A percentile compares a stretch with the other conserved stretches of the same genome.
phyloP scores from a whole-genome alignment of 1,139 yeast species.

The Yamadazyma mexicana region DNA sequence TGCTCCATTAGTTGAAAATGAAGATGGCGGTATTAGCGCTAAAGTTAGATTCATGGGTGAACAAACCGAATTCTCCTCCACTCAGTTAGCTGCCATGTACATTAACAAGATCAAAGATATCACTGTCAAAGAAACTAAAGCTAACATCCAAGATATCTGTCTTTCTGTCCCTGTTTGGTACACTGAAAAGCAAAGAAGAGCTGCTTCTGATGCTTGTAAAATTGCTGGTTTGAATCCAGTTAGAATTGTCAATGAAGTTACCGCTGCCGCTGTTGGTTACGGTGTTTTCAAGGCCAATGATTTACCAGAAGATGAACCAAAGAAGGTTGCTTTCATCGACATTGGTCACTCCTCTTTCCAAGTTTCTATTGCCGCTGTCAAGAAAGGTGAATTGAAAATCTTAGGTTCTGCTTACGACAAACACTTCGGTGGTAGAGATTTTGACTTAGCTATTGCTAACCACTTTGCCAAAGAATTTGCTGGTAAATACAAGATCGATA shows the following conservation, averaged over 20 bases:
- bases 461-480: conserved; percentile 93
- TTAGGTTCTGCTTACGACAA: conserved; percentile 91
- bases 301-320: conserved; percentile 88
- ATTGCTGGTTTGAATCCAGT: conserved; percentile 98
- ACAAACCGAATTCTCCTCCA: conserved; percentile 75
- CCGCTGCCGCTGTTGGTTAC: conserved; percentile 99
- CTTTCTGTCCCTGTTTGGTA: conserved; percentile 97
- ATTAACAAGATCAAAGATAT: conserved; percentile 85
- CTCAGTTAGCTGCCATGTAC: conserved; percentile 94
- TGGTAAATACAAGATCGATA: conserved; percentile 89
- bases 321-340: conserved; percentile 89
- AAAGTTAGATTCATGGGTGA: conserved; percentile 85
- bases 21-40: conserved; percentile 76
- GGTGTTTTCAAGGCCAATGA: conserved; percentile 97
- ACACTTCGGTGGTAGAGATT: conserved; percentile 98
- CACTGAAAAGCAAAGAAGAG: conserved; percentile 95
- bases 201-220: conserved; percentile 91
- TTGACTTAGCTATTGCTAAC: conserved; percentile 90
- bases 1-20: conserved; percentile 64
- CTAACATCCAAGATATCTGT: conserved; percentile 80
- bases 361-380: conserved; percentile 86
- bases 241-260: conserved; percentile 92
- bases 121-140: conserved; percentile 79
- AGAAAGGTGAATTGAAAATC: conserved; percentile 94
- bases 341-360: conserved; percentile 97